Evolutionary conservation across 1,284 basidiomycete species (phyloP).

Genomic region (Somion occarium): DNA sequence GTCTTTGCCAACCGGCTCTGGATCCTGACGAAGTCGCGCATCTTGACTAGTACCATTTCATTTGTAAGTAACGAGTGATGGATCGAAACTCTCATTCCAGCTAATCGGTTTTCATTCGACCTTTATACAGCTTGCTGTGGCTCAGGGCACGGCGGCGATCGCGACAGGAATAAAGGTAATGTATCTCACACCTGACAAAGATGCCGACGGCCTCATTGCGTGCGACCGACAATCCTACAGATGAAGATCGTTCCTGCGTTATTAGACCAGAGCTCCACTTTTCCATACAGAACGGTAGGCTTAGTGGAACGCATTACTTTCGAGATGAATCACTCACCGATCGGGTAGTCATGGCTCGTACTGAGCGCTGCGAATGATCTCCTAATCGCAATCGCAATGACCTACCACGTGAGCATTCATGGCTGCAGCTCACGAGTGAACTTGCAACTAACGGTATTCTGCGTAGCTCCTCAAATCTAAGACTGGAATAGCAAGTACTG

Average conservation of each 20-base stretch:
- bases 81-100: not conserved
- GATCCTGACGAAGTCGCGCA: constrained; percentile 11
- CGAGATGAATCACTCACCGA: no score
- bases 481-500: not conserved
- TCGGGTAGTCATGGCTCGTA: no score
- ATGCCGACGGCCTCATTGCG: no score
- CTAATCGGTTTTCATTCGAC: not conserved
- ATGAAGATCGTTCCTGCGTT: no score
- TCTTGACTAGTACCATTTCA: constrained; percentile 10
- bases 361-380: constrained; percentile 15
- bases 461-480: constrained; percentile 1
- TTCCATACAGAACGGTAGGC: no score
- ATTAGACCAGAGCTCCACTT: no score
- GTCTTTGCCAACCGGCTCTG: constrained; percentile 19
- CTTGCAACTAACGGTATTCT: not conserved
- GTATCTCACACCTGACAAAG: not conserved
- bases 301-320: no score
- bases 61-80: constrained; percentile 9
- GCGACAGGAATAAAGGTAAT: constrained; percentile 6
- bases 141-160: constrained; percentile 4
- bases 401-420: constrained; percentile 13
- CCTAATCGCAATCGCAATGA: constrained; percentile 18
- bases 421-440: not conserved
- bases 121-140: constrained; percentile 8
- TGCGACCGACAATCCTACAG: no score